Percentiles rank a stretch among this genome's conserved stretches.
These are phyloP conservation scores for Strobilomyces confusus DNA, from an alignment of 768 basidiomycete species.

Conservation along the genomic window DNA sequence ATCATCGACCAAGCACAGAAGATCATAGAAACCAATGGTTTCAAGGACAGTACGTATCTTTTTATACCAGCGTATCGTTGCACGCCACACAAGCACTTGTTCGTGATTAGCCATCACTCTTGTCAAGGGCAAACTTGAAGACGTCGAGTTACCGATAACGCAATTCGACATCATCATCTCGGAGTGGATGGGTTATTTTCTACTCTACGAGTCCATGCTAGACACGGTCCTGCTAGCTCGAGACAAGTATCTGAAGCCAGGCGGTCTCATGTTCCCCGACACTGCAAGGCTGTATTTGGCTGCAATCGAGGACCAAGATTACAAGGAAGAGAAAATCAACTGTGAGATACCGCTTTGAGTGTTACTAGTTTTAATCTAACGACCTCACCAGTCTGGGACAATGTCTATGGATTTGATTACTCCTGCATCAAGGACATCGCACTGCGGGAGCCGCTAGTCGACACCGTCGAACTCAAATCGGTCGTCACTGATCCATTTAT, in stretches of 20 bases:
- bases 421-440: constrained; percentile 99
- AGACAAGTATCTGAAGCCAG: constrained; percentile 92
- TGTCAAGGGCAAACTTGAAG: constrained; percentile 97
- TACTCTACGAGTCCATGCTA: constrained; percentile 98
- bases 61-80: neutral
- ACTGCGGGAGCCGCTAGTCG: constrained; percentile 91
- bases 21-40: constrained; percentile 95
- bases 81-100: constrained; percentile 1
- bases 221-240: constrained; percentile 96
- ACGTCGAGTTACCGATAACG: constrained; percentile 79
- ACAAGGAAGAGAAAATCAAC: constrained; percentile 99
- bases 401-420: constrained; percentile 99
- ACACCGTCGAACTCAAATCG: constrained; percentile 96
- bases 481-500: constrained; percentile 91
- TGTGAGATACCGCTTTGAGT: constrained; percentile 46
- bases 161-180: constrained; percentile 99
- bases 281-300: constrained; percentile 88
- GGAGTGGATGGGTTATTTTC: constrained; percentile 99
- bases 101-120: constrained; percentile 74
- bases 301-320: constrained; percentile 98
- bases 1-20: constrained; percentile 99
- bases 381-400: constrained; percentile 82
- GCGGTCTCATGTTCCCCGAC: constrained; percentile 94
- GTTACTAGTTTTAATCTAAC: neutral
- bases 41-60: constrained; percentile 79